phyloP scores from a whole-genome alignment of 306 rosid species.

The Trifolium subterraneum region DNA sequence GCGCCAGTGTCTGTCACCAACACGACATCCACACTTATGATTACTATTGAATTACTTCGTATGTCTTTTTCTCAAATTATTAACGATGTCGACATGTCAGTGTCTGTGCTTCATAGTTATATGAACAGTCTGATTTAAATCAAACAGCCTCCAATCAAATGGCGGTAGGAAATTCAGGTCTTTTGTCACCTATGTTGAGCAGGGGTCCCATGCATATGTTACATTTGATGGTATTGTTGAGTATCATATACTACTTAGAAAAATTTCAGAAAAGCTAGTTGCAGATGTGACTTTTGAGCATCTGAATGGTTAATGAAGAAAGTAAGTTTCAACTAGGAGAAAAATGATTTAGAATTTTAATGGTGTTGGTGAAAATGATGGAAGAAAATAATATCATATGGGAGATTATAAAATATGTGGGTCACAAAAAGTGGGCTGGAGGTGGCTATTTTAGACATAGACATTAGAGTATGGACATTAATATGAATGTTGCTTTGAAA shows the following conservation, averaged over 20 bases:
- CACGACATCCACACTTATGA: no score
- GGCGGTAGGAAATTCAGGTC: not conserved
- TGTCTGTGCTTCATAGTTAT: not conserved
- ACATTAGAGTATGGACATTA: not conserved
- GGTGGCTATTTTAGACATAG: constrained; percentile 46
- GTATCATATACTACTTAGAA: constrained; percentile 28
- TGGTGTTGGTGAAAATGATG: constrained; percentile 20
- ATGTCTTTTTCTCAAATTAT: no score
- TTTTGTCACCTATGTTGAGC: not conserved
- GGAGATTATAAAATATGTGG: constrained; percentile 19
- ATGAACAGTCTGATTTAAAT: not conserved
- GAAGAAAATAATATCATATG: constrained; percentile 16
- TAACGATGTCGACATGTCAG: no score
- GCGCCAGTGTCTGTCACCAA: no score
- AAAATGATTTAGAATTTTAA: constrained; percentile 31
- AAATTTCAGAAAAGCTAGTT: constrained; percentile 1
- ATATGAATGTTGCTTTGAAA: constrained; percentile 20
- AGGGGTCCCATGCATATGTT: not conserved
- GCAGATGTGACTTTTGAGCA: constrained; percentile 26
- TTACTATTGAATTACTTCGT: no score
- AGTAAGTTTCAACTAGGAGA: not conserved
- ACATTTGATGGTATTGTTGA: constrained; percentile 15
- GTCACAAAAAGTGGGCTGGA: constrained; percentile 36
- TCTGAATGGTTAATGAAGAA: constrained; percentile 21
- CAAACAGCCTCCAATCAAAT: not conserved